Base-by-base conservation (phyloP, 139 green algal genomes). In the Asterochloris erici region DNA sequence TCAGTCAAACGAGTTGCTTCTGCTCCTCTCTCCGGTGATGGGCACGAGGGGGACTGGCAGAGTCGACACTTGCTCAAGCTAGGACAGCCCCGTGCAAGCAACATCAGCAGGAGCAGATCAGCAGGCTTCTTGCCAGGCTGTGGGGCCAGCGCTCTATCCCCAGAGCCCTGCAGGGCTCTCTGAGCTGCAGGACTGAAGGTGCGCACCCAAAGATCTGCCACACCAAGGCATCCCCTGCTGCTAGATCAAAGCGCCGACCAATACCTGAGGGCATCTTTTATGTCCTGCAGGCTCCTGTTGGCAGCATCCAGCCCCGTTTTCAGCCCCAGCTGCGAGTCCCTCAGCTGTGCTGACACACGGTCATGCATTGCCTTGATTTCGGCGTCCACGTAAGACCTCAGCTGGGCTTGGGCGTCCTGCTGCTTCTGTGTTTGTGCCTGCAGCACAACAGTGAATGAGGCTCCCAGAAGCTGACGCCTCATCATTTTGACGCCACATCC, bases 341-440 rank as follows among this genome's bases (percentile, higher is more conserved):
- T 75, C n/a, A 85, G 47, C 38, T 85, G 81, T 16, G 73, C 81
- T 29, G 81, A 76, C 10, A 85, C 61, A n/a, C 61, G 81, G 26
- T 85, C 73, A 69, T 80, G 76, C 21, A 80, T 62, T 60, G 76
- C 76, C 13, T 14, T 28, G 21, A 80, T 80, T 62, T 80, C 76
- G 11, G 68, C 60, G 13, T 80, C 76, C 28, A 80, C 68, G 54
- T 80, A 69, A 15, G 60, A 9, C n/a, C 68, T 80, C 24, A 80
- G 76, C 61, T 80, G 54, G 23, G 76, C 60, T 54, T 80, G 23
- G 21, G 12, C 23, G 19, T 80, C 76, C 60, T 80, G 60, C 60
- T 80, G 76, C 23, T 80, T 80, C 24, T 23, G 23, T 10, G 76
- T 62, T 11, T 80, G 76, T 24, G 76, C 76, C 76, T 80, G 76